These are phyloP conservation scores for Magnolia changhungtana DNA, from an alignment of 164 flowering plant species.

Conservation along the genomic window DNA sequence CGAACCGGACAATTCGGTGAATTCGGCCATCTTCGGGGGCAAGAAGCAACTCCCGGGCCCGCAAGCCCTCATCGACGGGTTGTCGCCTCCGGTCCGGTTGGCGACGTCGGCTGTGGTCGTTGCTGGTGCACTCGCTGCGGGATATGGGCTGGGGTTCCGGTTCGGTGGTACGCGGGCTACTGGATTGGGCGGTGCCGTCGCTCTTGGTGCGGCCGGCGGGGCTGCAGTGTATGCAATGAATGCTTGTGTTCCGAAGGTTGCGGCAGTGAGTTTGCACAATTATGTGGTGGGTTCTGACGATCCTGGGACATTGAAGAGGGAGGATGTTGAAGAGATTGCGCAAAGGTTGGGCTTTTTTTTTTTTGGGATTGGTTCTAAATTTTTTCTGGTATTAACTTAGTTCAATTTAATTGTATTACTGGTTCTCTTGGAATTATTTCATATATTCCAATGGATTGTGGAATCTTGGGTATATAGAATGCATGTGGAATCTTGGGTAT, in stretches of 20 bases:
- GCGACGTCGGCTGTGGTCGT: constrained; percentile 56
- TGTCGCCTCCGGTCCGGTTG: constrained; percentile 62
- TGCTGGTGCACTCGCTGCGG: constrained; percentile 70
- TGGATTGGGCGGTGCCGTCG: constrained; percentile 72
- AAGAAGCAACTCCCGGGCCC: constrained; percentile 59
- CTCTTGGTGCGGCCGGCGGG: constrained; percentile 68
- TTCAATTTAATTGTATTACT: too few species aligned
- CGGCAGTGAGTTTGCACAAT: constrained; percentile 77
- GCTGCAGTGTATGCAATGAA: constrained; percentile 71
- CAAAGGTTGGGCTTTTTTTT: constrained; percentile 36
- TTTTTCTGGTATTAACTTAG: too few species aligned
- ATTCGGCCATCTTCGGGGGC: constrained; percentile 47
- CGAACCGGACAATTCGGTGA: constrained; percentile 13
- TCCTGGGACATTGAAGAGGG: constrained; percentile 57
- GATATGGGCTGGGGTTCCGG: constrained; percentile 62
- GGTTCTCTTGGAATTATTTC: too few species aligned
- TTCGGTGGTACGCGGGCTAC: constrained; percentile 43
- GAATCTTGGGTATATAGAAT: too few species aligned
- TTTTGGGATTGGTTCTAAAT: not conserved
- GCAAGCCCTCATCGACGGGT: constrained; percentile 48
- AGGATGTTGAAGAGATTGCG: constrained; percentile 66
- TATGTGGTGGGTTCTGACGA: constrained; percentile 62
- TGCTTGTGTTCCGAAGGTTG: constrained; percentile 77
- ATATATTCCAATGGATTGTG: too few species aligned
- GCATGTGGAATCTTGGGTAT: too few species aligned